Evolutionary conservation across 257 asterid genomes (phyloP), one percentile per base, ranked within the genome.

Genomic region (Salvia rosmarinus): DNA sequence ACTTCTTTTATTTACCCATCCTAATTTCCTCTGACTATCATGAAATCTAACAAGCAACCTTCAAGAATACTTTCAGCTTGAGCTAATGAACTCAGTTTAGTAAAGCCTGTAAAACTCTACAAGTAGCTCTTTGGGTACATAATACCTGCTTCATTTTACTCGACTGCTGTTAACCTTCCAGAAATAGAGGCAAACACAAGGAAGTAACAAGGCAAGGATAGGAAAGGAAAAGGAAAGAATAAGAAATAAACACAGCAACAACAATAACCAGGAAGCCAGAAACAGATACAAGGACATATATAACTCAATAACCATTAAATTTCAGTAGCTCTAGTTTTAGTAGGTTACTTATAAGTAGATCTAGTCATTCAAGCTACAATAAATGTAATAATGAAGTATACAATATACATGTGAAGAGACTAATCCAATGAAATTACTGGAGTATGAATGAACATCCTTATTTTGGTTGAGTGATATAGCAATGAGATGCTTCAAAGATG

Each of bases 401-500:
- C n/a, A 57, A 43, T 40, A 14, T 59, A 43, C 39, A 58, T 5
- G 43, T 13, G 47, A 56, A 56, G 68, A 67, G 57, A 42, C n/a
- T 49, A 54, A 64, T n/a, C 12, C 32, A 43, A 55, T 70, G 69
- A 64, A 63, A 68, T 52, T 47, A 63, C 32, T 49, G 59, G 47
- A 67, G 64, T 65, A 25, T 16, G 71, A 76, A 77, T 42, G 39
- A n/a, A 68, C 84, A 49, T 85, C 88, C 99, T 74, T 64, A 80
- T 94, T 94, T 59, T 82, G 84, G 77, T 72, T 82, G 79, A 94
- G 71, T 68, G 95, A 82, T 32, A 94, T 83, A 85, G 75, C 68
- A 28, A 39, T 64, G 57, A 94, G 92, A 73, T 76, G 82, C 86
- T 85, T 91, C 81, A 91, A 66, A 73, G 89, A 78, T 64, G 87